Evolutionary conservation across 2,329 filamentous ascomycete genomes (phyloP).

Genomic region (Aspergillus jensenii): DNA sequence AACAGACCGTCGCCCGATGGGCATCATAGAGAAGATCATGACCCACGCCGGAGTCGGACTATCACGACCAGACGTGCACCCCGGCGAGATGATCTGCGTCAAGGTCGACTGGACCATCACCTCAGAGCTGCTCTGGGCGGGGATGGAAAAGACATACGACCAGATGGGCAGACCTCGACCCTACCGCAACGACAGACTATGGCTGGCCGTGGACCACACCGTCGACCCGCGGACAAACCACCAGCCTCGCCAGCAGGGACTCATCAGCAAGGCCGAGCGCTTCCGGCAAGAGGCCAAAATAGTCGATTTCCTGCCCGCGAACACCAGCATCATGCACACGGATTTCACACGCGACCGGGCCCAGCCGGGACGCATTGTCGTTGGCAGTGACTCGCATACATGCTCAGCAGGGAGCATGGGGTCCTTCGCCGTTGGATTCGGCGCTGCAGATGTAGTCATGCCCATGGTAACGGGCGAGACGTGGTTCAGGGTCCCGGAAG

Average conservation of each 20-base stretch:
- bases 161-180: no score
- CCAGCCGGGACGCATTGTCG: not conserved
- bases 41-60: no score
- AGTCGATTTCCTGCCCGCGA: no score
- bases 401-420: not conserved
- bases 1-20: no score
- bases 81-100: no score
- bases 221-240: not conserved
- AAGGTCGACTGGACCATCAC: no score
- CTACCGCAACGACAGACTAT: conserved; percentile 1
- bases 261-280: not conserved
- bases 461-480: not conserved
- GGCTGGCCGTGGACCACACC: not conserved
- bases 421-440: not conserved
- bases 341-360: not conserved
- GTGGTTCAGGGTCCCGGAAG: not conserved
- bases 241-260: not conserved
- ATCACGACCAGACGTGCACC: no score
- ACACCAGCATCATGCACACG: not conserved
- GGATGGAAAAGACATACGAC: no score
- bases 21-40: no score
- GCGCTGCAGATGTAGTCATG: not conserved
- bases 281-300: no score
- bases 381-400: not conserved
- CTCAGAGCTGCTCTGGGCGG: no score